Evolutionary conservation across 2,329 filamentous ascomycete species (phyloP).

Genomic region (Trichoderma koningii): DNA sequence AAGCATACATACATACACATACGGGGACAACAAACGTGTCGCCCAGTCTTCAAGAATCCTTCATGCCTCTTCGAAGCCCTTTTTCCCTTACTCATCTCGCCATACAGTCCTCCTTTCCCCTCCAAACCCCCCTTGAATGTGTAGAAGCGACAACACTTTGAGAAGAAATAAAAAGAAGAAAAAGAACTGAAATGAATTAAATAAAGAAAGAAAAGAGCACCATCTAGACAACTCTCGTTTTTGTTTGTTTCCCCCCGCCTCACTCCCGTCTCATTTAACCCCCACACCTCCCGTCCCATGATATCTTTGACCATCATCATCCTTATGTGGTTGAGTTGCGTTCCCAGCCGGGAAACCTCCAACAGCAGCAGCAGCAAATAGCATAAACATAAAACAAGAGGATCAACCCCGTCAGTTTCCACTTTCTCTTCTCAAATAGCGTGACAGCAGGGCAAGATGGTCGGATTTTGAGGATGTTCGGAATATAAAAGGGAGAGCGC

Average conservation of each 20-base stretch:
- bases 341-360: conserved; percentile 15
- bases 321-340: conserved; percentile 5
- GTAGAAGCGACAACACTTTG: background rate
- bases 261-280: background rate
- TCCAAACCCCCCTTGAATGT: background rate
- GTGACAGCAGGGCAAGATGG: conserved; percentile 18
- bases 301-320: background rate
- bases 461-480: background rate
- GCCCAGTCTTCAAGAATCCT: too few species aligned
- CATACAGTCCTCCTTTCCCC: background rate
- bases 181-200: conserved; percentile 12
- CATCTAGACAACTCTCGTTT: conserved; percentile 15
- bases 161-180: background rate
- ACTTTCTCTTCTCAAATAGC: conserved; percentile 9
- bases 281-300: background rate
- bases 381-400: conserved; percentile 1
- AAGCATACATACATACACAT: conserved; percentile 18
- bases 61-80: too few species aligned
- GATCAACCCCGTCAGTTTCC: background rate
- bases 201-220: conserved; percentile 1
- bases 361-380: conserved; percentile 4
- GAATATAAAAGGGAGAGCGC: too few species aligned
- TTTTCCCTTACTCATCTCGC: background rate
- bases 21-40: background rate
- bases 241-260: background rate